phyloP scores from a whole-genome alignment of 2,329 filamentous ascomycete genomes.

The Cladosporium sp. region DNA sequence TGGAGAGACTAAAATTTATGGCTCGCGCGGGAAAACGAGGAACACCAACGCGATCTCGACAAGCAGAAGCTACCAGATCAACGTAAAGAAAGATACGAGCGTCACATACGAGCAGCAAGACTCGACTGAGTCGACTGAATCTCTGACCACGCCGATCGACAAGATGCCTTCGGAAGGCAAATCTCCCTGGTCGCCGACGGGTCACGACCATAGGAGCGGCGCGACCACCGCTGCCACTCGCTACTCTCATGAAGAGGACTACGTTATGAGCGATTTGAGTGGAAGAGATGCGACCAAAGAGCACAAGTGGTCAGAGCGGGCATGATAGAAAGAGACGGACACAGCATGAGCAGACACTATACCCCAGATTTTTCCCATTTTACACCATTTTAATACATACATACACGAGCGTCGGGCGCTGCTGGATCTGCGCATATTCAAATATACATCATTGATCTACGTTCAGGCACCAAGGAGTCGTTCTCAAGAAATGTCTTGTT shows the following conservation, averaged over 20 bases:
- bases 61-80: constrained; percentile 1
- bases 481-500: no score
- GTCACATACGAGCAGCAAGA: neutral
- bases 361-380: neutral
- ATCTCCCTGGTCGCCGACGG: neutral
- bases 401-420: no score
- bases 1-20: constrained; percentile 5
- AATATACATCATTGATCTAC: no score
- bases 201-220: neutral
- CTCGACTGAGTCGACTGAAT: neutral
- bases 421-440: no score
- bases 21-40: neutral
- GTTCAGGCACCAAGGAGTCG: no score
- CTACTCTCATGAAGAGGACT: constrained; percentile 8
- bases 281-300: neutral
- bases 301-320: neutral
- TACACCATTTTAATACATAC: neutral
- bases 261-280: neutral
- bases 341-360: neutral
- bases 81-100: neutral
- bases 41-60: neutral
- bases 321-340: neutral
- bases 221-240: neutral
- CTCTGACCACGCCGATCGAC: neutral
- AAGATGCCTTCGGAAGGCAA: neutral